Evolutionary conservation across 345 rosid genomes (phyloP), one percentile per base, ranked within the genome.

Genomic region (Stellera chamaejasme): DNA sequence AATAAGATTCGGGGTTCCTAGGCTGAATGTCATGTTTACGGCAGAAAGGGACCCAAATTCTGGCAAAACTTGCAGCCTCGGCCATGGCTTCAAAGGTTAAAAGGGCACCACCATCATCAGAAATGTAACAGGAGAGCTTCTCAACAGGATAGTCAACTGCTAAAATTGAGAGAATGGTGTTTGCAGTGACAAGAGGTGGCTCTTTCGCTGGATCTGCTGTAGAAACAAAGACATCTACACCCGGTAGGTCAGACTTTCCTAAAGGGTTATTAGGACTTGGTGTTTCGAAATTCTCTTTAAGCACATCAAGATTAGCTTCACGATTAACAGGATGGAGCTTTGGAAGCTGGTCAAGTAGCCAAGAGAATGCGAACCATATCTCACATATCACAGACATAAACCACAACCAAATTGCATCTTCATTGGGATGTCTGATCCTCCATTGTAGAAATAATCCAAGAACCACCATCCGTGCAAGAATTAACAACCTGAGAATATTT

Each of bases 1-100:
- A 90, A 67, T 90, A 90, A 12, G 85, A 71, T n/a, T 90, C 95
- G 0, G 97, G 93, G 58, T 87, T 87, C 61, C 93, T 66, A 2
- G 97, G 93, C 76, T 84, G 86, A 27, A 90, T 76, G 19, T 27
- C 52, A 53, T 90, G 95, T 55, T 90, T 90, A 67, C 87, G 59
- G 59, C 95, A 90, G 60, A 90, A 90, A n/a, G 95, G 97, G 4
- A 90, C 90, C 97, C 97, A 87, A 44, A 64, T 53, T 44, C 69
- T 75, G 10, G 95, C 93, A 57, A 87, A 90, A 75, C 96, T 84
- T 43, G 88, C 95, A 0, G 96, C 93, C 71, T 90, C 97, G 0
- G 97, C 93, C 85, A 87, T 87, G 63, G 95, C 90, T 77, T 89
- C 97, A 56, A 90, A 90, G 8, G 97, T 90, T 5, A 90, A 64